phyloP scores from a whole-genome alignment of 2,329 filamentous ascomycete species.

The Fusarium mangiferae region DNA sequence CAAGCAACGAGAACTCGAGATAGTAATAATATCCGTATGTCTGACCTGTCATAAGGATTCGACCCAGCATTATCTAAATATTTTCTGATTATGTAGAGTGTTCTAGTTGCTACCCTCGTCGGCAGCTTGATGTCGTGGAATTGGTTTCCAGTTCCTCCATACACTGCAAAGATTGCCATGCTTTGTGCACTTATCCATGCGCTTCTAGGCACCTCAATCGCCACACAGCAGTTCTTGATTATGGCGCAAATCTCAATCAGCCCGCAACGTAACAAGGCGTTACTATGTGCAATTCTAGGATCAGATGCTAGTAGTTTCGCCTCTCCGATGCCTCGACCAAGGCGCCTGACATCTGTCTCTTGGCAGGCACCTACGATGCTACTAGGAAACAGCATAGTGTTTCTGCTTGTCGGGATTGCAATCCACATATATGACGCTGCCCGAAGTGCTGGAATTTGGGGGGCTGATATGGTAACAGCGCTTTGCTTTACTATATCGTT shows the following conservation, averaged over 20 bases:
- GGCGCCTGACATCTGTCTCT: neutral
- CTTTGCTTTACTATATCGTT: neutral
- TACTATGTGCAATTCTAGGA: neutral
- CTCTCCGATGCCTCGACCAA: neutral
- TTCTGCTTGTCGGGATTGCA: neutral
- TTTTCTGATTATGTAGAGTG: neutral
- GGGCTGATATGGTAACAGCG: neutral
- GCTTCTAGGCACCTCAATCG: neutral
- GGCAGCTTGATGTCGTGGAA: neutral
- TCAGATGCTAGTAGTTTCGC: neutral
- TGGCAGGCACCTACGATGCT: neutral
- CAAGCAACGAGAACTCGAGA: neutral
- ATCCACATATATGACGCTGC: neutral
- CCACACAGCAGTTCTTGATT: neutral
- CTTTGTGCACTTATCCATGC: neutral
- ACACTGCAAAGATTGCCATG: neutral
- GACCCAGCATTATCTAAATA: neutral
- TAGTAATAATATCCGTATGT: neutral
- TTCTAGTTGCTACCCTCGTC: neutral
- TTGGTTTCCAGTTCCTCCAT: neutral
- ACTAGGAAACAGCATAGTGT: neutral
- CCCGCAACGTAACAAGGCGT: neutral
- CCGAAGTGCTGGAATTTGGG: neutral
- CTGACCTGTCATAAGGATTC: fast-evolving
- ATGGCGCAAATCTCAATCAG: neutral